A percentile compares a stretch with the other conserved stretches of the same genome.
Conservation (phyloP, 371 early-diverging fungal species). For the Mortierella sp. region DNA sequence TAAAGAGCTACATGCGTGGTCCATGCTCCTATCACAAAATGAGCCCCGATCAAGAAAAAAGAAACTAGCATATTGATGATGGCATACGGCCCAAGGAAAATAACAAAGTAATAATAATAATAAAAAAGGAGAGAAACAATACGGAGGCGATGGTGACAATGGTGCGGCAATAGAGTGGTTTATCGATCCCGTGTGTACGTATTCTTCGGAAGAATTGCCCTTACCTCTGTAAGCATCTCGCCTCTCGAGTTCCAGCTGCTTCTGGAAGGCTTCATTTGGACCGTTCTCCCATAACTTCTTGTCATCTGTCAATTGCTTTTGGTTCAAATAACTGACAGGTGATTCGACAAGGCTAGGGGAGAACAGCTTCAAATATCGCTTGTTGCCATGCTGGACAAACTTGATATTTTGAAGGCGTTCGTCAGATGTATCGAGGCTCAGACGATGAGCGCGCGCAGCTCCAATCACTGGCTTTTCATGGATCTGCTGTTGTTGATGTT, state of each 20-base stretch:
- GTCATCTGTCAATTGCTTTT: constrained; percentile 40
- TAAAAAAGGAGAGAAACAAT: background rate
- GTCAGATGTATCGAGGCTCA: constrained; percentile 48
- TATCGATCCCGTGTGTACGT: background rate
- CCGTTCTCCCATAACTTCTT: constrained; percentile 55
- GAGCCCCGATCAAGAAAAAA: background rate
- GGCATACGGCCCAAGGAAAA: no score
- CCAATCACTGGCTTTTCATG: constrained; percentile 23
- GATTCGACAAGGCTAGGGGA: constrained; percentile 53
- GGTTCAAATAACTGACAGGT: constrained; percentile 39
- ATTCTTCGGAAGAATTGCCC: background rate
- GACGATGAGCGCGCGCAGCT: constrained; percentile 11
- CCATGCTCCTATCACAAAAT: background rate
- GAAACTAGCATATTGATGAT: no score
- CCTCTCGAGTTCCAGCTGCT: constrained; percentile 45
- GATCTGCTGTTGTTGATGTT: constrained; percentile 13
- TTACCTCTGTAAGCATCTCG: constrained; percentile 52
- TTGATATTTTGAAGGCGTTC: constrained; percentile 45
- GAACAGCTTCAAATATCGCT: constrained; percentile 45
- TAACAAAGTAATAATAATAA: no score
- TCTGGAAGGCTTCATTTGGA: constrained; percentile 47
- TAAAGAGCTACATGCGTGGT: background rate
- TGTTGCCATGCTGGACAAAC: constrained; percentile 34
- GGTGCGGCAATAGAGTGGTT: background rate
- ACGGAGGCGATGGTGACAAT: background rate